Evolutionary conservation across 768 basidiomycete genomes (phyloP).

Genomic region (Austroboletus festivus): DNA sequence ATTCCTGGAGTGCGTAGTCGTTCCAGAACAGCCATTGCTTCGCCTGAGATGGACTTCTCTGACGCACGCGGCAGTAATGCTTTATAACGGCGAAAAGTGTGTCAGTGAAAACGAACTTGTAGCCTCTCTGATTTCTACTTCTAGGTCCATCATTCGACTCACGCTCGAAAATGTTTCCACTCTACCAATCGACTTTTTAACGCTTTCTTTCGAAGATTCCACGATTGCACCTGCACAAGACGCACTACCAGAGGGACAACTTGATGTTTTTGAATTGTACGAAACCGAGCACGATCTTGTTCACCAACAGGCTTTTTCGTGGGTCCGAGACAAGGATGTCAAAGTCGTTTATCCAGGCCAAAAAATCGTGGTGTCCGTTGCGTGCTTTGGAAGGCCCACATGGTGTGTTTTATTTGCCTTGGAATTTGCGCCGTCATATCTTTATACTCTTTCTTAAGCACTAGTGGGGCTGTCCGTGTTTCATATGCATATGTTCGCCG

Average conservation of each 20-base stretch:
- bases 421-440: not conserved
- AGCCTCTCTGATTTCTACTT: conserved; percentile 4
- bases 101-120: conserved; percentile 22
- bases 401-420: conserved; percentile 60
- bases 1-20: conserved; percentile 80
- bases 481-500: conserved; percentile 76
- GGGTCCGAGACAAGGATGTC: conserved; percentile 47
- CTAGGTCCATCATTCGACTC: conserved; percentile 77
- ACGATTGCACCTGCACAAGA: conserved; percentile 75
- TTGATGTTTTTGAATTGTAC: conserved; percentile 83
- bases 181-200: conserved; percentile 80
- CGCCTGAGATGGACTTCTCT: conserved; percentile 85
- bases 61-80: conserved; percentile 90
- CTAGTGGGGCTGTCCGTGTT: conserved; percentile 73
- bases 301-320: conserved; percentile 76
- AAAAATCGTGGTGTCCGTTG: conserved; percentile 62
- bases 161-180: conserved; percentile 88
- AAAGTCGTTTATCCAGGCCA: conserved; percentile 65
- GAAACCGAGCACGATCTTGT: conserved; percentile 85
- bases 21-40: conserved; percentile 84
- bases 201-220: conserved; percentile 87
- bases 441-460: conserved; percentile 42
- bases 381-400: conserved; percentile 85
- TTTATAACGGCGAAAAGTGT: conserved; percentile 92
- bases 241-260: conserved; percentile 72